These are phyloP conservation scores for Neonectria coccinea DNA, from an alignment of 2,329 filamentous ascomycete species.

Conservation along the genomic window DNA sequence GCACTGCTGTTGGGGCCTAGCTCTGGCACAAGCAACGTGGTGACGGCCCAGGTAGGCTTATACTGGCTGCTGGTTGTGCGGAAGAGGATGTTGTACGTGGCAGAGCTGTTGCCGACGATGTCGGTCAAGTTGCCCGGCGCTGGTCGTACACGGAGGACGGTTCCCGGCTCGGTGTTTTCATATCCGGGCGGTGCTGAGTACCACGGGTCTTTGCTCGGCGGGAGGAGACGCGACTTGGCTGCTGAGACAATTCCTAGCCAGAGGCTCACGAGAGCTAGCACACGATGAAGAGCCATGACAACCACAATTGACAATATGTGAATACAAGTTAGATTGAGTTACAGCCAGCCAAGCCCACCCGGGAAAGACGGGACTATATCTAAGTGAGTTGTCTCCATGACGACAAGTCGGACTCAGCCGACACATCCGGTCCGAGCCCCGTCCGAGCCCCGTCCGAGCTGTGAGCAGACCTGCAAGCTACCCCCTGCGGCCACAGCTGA, in stretches of 20 bases:
- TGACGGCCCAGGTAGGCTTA: conserved; percentile 41
- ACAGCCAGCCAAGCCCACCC: neutral
- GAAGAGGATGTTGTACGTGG: conserved; percentile 41
- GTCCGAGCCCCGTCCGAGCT: neutral
- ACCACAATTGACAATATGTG: neutral
- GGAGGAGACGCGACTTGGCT: conserved; percentile 15
- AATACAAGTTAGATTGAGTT: neutral
- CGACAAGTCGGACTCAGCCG: neutral
- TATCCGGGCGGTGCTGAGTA: conserved; percentile 39
- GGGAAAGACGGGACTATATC: neutral
- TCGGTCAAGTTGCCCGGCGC: conserved; percentile 41
- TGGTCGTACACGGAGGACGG: conserved; percentile 39
- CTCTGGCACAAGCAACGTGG: conserved; percentile 37
- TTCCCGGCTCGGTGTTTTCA: conserved; percentile 36
- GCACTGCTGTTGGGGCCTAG: conserved; percentile 33
- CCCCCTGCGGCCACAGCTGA: too few relatives aligned
- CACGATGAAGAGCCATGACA: conserved; percentile 30
- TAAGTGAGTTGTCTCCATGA: neutral
- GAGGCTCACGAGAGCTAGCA: conserved; percentile 31
- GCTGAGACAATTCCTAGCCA: conserved; percentile 30
- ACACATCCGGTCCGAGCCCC: neutral
- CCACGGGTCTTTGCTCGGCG: conserved; percentile 43
- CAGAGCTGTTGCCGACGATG: conserved; percentile 36
- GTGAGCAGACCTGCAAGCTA: neutral
- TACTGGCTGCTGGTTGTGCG: conserved; percentile 44